A percentile compares a stretch with the other conserved stretches of the same genome.
Conservation (phyloP, 1,139 yeast species). For the Keqinozyma sinolaborantium region DNA sequence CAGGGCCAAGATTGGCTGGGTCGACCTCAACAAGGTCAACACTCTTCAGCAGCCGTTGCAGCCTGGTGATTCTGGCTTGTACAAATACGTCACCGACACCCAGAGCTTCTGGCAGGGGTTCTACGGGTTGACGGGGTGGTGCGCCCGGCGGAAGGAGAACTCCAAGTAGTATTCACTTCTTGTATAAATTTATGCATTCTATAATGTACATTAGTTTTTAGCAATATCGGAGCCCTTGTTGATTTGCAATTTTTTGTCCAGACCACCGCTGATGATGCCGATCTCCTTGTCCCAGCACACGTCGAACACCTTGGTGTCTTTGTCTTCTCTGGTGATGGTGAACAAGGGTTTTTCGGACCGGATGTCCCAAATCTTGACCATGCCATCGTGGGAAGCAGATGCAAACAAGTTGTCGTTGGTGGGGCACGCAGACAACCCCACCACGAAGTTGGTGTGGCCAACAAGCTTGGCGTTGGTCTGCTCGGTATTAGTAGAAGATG, state of each 20-base stretch:
- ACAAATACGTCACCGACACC: conserved; percentile 58
- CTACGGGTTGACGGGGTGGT: conserved; percentile 61
- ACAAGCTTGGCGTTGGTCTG: conserved; percentile 58
- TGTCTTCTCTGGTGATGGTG: conserved; percentile 71
- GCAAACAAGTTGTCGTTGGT: conserved; percentile 76
- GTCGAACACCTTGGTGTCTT: conserved; percentile 68
- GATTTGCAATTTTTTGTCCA: conserved; percentile 88
- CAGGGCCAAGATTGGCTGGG: conserved; percentile 62
- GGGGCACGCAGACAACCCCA: conserved; percentile 69
- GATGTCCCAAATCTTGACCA: conserved; percentile 93
- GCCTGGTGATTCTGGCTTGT: conserved; percentile 17
- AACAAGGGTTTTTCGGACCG: conserved; percentile 84
- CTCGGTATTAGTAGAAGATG: conserved; percentile 31
- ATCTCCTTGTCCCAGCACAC: conserved; percentile 79
- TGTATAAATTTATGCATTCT: neutral
- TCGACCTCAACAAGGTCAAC: conserved; percentile 38
- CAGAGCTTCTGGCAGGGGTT: conserved; percentile 74
- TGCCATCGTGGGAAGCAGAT: conserved; percentile 93
- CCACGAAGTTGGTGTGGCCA: conserved; percentile 93
- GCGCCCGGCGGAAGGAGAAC: conserved; percentile 23
- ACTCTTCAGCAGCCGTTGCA: conserved; percentile 23
- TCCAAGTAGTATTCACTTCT: neutral
- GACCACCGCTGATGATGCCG: conserved; percentile 92
- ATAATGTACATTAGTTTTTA: conserved; percentile 5
- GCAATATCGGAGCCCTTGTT: conserved; percentile 53